Evolutionary conservation across 768 basidiomycete species (phyloP).

Genomic region (Russula abietina): DNA sequence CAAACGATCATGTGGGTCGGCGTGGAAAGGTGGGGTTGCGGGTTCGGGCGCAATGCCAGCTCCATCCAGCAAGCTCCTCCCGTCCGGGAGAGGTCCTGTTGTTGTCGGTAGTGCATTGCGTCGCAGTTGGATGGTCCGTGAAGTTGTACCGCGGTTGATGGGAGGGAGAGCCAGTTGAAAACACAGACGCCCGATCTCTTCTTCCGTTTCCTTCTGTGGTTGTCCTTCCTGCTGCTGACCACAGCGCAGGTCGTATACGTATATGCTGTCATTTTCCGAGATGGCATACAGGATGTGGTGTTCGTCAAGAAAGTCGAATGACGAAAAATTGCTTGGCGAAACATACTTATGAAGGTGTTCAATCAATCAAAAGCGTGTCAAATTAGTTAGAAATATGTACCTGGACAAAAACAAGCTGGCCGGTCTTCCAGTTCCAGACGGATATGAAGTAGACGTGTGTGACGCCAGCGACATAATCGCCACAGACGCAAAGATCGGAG

Average conservation of each 20-base stretch:
- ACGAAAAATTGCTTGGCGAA: conserved; percentile 1
- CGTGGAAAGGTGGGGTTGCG: conserved; percentile 9
- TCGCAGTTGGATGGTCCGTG: conserved; percentile 12
- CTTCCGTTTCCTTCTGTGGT: not conserved
- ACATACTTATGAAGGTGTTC: not conserved
- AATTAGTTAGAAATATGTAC: not conserved
- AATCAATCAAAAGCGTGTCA: not conserved
- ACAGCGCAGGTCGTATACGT: conserved; percentile 15
- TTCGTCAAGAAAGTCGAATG: conserved; percentile 19
- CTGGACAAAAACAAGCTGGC: not conserved
- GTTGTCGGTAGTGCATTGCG: conserved; percentile 10
- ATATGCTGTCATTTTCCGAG: conserved; percentile 4
- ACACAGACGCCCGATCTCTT: not conserved
- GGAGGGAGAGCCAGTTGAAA: conserved; percentile 11
- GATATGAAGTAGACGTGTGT: conserved; percentile 6
- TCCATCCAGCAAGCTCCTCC: not conserved
- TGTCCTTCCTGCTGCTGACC: not conserved
- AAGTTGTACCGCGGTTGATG: not conserved
- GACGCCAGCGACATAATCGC: conserved; percentile 11
- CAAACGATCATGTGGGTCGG: conserved; percentile 11
- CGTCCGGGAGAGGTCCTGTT: not conserved
- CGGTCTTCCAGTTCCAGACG: conserved; percentile 21
- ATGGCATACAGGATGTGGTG: conserved; percentile 10
- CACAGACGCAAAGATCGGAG: not conserved
- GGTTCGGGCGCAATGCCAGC: not conserved